Evolutionary conservation across 208 protist genomes (phyloP).

Genomic region (Acanthamoeba rhysodes): DNA sequence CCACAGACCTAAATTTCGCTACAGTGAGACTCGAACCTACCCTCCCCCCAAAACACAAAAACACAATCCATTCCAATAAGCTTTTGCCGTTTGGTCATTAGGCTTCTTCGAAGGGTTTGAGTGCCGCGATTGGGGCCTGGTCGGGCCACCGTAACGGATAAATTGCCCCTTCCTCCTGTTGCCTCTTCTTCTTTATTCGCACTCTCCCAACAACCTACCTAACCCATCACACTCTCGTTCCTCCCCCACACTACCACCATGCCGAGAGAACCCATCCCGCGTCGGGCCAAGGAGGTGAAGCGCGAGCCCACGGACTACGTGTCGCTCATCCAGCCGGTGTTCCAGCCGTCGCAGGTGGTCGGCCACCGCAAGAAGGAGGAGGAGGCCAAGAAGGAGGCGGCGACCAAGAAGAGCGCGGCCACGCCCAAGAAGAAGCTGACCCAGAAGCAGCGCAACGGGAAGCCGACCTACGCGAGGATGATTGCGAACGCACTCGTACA

Average conservation of each 20-base stretch:
- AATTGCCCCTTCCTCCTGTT: not conserved
- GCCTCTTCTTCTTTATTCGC: not conserved
- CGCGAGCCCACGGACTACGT: not conserved
- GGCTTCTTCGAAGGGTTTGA: not conserved
- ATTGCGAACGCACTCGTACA: conserved; percentile 41
- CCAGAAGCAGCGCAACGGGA: not conserved
- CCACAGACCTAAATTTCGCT: not conserved
- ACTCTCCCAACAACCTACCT: not conserved
- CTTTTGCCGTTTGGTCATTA: not conserved
- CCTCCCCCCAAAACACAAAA: not conserved
- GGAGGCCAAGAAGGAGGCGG: not conserved
- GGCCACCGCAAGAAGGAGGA: conserved; percentile 6
- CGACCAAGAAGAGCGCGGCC: not conserved
- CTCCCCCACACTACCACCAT: not conserved
- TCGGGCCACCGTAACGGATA: not conserved
- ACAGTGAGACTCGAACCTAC: not conserved
- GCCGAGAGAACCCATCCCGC: not conserved
- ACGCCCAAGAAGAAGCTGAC: conserved; percentile 48
- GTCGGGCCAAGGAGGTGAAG: conserved; percentile 26
- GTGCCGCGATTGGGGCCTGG: not conserved
- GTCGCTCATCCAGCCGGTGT: not conserved
- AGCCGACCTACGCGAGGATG: conserved; percentile 52
- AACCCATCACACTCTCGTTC: not conserved
- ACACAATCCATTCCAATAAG: conserved; percentile 48
- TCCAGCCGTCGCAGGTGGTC: not conserved